Conservation (phyloP, 371 early-diverging fungal species). For the Mortierella sp. region DNA sequence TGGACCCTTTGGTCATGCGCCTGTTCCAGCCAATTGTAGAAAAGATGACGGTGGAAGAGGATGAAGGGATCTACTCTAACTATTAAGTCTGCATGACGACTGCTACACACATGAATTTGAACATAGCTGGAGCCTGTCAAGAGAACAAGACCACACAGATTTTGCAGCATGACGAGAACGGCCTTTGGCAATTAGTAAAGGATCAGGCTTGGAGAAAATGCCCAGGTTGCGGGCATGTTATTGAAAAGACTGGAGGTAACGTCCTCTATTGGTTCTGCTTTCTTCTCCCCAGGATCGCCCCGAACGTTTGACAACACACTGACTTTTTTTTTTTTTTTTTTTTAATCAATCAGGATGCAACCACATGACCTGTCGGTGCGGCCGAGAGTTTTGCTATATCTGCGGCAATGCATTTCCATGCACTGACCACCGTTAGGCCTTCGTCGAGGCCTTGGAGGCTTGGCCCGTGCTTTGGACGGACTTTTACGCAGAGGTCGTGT, state of each 20-base stretch:
- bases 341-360: conserved; percentile 19
- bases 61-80: too few relatives aligned
- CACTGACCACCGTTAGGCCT: too few relatives aligned
- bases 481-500: too few relatives aligned
- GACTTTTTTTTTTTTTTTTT: neutral
- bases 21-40: conserved; percentile 1
- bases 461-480: too few relatives aligned
- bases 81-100: too few relatives aligned
- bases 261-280: neutral
- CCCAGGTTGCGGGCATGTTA: conserved; percentile 17
- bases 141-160: neutral
- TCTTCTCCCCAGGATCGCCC: neutral
- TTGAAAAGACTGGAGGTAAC: conserved; percentile 20
- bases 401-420: conserved; percentile 15
- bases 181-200: conserved; percentile 12
- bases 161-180: neutral
- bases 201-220: conserved; percentile 19
- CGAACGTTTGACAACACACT: too few relatives aligned
- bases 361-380: conserved; percentile 36
- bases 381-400: conserved; percentile 15
- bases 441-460: too few relatives aligned
- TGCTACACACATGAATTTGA: too few relatives aligned
- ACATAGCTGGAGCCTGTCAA: conserved; percentile 1
- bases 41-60: neutral
- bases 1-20: neutral